Percentiles rank a stretch among this genome's conserved stretches.
These are phyloP conservation scores for Penicillium oxalicum DNA, from an alignment of 2,329 filamentous ascomycete genomes.

Conservation along the genomic window DNA sequence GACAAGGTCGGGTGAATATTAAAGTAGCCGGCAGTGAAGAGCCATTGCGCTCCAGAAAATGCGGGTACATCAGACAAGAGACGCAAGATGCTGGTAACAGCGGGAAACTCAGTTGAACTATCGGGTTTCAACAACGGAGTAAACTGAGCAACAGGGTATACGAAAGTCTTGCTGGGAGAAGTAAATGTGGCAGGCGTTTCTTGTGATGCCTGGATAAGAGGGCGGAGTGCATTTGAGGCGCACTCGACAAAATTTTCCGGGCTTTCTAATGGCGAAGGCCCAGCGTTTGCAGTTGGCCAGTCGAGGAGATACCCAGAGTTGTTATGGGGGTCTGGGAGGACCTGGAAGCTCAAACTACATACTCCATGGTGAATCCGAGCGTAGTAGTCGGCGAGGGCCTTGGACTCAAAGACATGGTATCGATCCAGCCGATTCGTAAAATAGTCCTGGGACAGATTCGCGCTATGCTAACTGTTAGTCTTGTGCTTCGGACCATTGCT, in stretches of 20 bases:
- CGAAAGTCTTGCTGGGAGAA: constrained; percentile 57
- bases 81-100: constrained; percentile 67
- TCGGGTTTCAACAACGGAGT: constrained; percentile 75
- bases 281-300: constrained; percentile 72
- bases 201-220: constrained; percentile 55
- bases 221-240: constrained; percentile 61
- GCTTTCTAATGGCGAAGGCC: constrained; percentile 66
- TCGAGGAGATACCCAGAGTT: constrained; percentile 49
- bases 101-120: constrained; percentile 81
- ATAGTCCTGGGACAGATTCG: constrained; percentile 88
- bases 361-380: constrained; percentile 69
- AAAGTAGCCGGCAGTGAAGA: constrained; percentile 97
- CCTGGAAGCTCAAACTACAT: constrained; percentile 72
- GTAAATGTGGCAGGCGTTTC: constrained; percentile 26
- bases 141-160: constrained; percentile 84
- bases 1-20: constrained; percentile 87
- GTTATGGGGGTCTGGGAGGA: constrained; percentile 52
- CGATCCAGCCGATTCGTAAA: constrained; percentile 94
- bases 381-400: constrained; percentile 76
- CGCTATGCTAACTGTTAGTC: constrained; percentile 41
- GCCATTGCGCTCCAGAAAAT: constrained; percentile 72
- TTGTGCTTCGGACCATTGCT: neutral
- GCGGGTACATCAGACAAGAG: constrained; percentile 55
- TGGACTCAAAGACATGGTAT: constrained; percentile 83
- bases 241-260: constrained; percentile 63